phyloP scores from a whole-genome alignment of 139 green algal species.

The Pedinophyceae sp. region DNA sequence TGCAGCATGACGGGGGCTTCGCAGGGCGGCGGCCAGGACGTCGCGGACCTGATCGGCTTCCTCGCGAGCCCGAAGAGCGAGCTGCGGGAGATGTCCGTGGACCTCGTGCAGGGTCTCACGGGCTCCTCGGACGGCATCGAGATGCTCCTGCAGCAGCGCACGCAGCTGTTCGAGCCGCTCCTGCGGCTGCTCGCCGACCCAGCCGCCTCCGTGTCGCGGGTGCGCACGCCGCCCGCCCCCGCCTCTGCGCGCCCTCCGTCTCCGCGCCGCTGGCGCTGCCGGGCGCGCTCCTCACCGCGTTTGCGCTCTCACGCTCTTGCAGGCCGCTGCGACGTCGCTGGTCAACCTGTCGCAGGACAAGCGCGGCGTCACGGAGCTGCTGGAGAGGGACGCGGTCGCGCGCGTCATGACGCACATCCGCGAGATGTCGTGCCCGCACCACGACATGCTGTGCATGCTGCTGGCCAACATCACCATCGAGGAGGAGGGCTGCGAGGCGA shows the following conservation, averaged over 20 bases:
- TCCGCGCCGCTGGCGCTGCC: too few relatives aligned
- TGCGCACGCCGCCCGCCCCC: conserved; percentile 1
- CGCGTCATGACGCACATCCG: conserved; percentile 40
- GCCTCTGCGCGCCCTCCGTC: too few relatives aligned
- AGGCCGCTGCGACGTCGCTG: conserved; percentile 26
- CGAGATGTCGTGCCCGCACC: conserved; percentile 23
- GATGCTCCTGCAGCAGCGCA: conserved; percentile 13
- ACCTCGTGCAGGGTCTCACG: conserved; percentile 44
- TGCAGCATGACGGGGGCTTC: too few relatives aligned
- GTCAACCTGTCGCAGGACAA: conserved; percentile 55
- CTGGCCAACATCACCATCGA: conserved; percentile 64
- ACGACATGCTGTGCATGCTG: conserved; percentile 42
- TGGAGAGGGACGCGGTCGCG: conserved; percentile 20
- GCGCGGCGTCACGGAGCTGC: conserved; percentile 14
- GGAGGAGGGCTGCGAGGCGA: background rate
- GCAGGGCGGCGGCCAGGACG: too few relatives aligned
- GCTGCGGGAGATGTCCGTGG: conserved; percentile 28
- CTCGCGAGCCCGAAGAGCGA: conserved; percentile 1
- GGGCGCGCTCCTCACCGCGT: too few relatives aligned
- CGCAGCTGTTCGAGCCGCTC: conserved; percentile 30
- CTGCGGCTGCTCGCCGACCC: conserved; percentile 21
- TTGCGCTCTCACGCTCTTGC: too few relatives aligned
- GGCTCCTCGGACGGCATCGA: conserved; percentile 36
- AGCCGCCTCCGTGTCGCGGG: too few relatives aligned
- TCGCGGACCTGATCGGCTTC: conserved; percentile 6